A percentile compares a stretch with the other conserved stretches of the same genome.
phyloP scores from a whole-genome alignment of 2,329 filamentous ascomycete species.

The Epichloe hybrida region DNA sequence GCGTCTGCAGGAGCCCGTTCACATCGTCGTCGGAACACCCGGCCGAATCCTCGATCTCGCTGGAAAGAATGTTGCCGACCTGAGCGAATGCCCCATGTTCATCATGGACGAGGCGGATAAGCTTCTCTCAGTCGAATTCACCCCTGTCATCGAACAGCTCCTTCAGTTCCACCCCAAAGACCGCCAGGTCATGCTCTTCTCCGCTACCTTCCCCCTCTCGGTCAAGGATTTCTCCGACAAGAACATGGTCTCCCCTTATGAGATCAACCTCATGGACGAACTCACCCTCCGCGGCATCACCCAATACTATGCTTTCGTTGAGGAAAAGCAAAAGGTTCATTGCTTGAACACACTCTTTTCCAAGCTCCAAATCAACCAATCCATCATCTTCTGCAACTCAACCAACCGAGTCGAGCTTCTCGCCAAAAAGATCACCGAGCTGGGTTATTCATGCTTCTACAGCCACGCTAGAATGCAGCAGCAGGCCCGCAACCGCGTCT shows the following conservation, averaged over 20 bases:
- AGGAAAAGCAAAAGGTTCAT: conserved; percentile 98
- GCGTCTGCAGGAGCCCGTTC: conserved; percentile 82
- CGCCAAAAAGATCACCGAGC: conserved; percentile 97
- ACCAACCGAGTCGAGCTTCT: conserved; percentile 95
- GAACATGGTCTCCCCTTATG: conserved; percentile 91
- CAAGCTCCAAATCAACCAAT: conserved; percentile 98
- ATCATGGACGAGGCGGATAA: conserved; percentile 99
- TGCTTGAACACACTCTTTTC: conserved; percentile 98
- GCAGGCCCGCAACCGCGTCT: conserved; percentile 91
- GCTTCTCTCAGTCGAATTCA: conserved; percentile 91
- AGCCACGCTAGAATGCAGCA: conserved; percentile 98
- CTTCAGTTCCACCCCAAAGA: conserved; percentile 93
- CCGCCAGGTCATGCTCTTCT: conserved; percentile 98
- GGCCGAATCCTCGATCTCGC: conserved; percentile 92
- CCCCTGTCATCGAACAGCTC: conserved; percentile 91
- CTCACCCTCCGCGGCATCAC: conserved; percentile 95
- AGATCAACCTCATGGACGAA: conserved; percentile 99
- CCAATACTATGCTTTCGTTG: conserved; percentile 97
- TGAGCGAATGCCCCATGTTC: conserved; percentile 93
- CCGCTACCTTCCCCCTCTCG: conserved; percentile 90
- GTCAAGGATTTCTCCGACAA: conserved; percentile 98
- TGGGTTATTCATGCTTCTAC: conserved; percentile 99
- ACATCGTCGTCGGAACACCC: conserved; percentile 94
- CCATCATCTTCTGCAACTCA: conserved; percentile 99
- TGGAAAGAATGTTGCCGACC: conserved; percentile 89